phyloP scores from a whole-genome alignment of 441 rosid genomes.

The Gossypium laxum region DNA sequence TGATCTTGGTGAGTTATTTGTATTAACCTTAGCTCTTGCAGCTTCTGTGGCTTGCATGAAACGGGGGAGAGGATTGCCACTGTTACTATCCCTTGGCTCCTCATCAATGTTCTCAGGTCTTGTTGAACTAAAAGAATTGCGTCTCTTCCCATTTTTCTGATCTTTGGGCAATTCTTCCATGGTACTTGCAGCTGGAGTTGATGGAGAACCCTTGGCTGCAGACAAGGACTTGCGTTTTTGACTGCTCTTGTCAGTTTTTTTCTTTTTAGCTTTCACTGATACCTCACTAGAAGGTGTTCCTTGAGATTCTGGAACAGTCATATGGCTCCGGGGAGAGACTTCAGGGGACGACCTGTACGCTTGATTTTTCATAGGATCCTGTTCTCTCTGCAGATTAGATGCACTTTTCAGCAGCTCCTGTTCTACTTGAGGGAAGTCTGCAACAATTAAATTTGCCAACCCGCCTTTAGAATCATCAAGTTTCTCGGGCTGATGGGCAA shows the following conservation, averaged over 20 bases:
- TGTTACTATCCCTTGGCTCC: constrained; percentile 66
- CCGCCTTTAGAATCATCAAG: constrained; percentile 26
- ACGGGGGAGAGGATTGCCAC: constrained; percentile 62
- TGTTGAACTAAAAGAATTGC: constrained; percentile 55
- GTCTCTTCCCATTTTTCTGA: constrained; percentile 54
- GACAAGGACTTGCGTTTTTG: constrained; percentile 49
- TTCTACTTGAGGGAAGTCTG: constrained; percentile 25
- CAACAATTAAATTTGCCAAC: constrained; percentile 21
- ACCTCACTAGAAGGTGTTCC: constrained; percentile 80
- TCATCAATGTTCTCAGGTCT: constrained; percentile 38
- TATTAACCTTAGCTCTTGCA: constrained; percentile 70
- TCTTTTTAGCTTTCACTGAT: constrained; percentile 46
- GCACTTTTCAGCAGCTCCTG: constrained; percentile 28
- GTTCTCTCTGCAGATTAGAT: constrained; percentile 30
- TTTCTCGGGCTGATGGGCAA: constrained; percentile 28
- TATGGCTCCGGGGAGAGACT: constrained; percentile 54
- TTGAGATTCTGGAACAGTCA: constrained; percentile 58
- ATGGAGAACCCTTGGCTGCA: constrained; percentile 52
- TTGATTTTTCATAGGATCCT: constrained; percentile 30
- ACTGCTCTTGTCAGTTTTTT: constrained; percentile 36
- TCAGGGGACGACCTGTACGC: constrained; percentile 41
- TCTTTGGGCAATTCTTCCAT: constrained; percentile 46
- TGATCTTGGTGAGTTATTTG: constrained; percentile 79
- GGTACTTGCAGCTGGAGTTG: constrained; percentile 38
- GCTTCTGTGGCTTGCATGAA: constrained; percentile 96